Conservation (phyloP, 495 filamentous ascomycete species). For the Lasiosphaeria hispida region DNA sequence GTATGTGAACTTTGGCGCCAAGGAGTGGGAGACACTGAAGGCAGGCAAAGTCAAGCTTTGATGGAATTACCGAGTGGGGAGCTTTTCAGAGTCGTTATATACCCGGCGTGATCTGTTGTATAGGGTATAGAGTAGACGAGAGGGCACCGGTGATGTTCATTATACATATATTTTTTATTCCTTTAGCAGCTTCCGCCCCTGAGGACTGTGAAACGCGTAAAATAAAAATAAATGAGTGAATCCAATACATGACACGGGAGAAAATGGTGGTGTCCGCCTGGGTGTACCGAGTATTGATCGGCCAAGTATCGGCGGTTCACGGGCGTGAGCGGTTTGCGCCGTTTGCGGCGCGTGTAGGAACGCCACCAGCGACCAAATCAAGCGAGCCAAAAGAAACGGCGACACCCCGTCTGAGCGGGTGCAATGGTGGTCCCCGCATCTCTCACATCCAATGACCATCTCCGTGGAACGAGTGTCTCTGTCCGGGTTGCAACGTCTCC, state of each 20-base stretch:
- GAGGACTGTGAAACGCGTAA: neutral
- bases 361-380: neutral
- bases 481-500: too few species aligned
- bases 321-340: neutral
- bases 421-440: neutral
- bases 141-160: too few species aligned
- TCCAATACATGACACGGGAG: neutral
- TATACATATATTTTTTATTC: too few species aligned
- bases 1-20: conserved; percentile 64
- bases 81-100: neutral
- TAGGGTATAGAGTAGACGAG: neutral
- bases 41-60: conserved; percentile 70
- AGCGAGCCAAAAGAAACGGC: neutral
- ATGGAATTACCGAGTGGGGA: neutral
- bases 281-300: neutral
- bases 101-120: neutral
- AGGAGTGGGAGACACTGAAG: conserved; percentile 67
- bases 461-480: too few species aligned
- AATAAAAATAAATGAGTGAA: neutral
- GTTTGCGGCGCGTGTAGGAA: neutral
- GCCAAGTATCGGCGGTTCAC: neutral
- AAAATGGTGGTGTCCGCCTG: too few species aligned
- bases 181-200: too few species aligned
- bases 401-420: neutral
- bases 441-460: neutral